Percentiles rank a stretch among this genome's conserved stretches.
Conservation (phyloP, 2,329 filamentous ascomycete species). For the Arachnomyces sp. region DNA sequence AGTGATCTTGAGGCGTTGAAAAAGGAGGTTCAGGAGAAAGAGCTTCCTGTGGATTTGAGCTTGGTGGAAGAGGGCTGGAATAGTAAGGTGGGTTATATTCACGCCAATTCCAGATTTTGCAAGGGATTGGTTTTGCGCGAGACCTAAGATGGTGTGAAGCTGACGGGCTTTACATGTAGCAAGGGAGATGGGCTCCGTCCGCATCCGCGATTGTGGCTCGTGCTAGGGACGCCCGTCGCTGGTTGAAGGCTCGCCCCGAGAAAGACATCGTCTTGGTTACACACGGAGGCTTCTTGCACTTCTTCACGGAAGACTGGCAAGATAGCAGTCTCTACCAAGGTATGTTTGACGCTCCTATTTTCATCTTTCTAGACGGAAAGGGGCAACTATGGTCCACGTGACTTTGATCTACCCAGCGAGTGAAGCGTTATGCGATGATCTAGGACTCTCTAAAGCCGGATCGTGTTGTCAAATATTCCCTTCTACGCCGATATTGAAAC, state of each 20-base stretch:
- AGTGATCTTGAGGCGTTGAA: constrained; percentile 48
- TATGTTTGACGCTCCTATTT: constrained; percentile 17
- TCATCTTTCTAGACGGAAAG: background rate
- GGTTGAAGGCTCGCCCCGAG: constrained; percentile 46
- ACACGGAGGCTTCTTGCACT: constrained; percentile 79
- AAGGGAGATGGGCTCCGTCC: constrained; percentile 39
- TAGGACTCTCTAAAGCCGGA: too few species aligned
- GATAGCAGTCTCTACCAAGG: constrained; percentile 46
- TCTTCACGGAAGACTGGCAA: constrained; percentile 73
- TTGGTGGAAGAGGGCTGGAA: constrained; percentile 63
- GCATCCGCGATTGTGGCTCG: constrained; percentile 51
- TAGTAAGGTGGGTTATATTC: constrained; percentile 45
- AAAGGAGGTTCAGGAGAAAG: constrained; percentile 52
- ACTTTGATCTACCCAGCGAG: background rate
- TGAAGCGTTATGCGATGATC: too few species aligned
- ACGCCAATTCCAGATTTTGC: too few species aligned
- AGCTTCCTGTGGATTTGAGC: constrained; percentile 54
- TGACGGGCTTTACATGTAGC: constrained; percentile 14
- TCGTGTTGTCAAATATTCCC: background rate
- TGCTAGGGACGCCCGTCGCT: constrained; percentile 53
- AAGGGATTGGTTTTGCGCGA: too few species aligned
- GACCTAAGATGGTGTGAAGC: too few species aligned
- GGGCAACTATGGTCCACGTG: background rate
- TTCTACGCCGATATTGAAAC: background rate
- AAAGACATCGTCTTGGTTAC: constrained; percentile 71